A percentile compares a stretch with the other conserved stretches of the same genome.
Evolutionary conservation across 2,329 filamentous ascomycete genomes (phyloP).

Genomic region (Botrytis medusae): DNA sequence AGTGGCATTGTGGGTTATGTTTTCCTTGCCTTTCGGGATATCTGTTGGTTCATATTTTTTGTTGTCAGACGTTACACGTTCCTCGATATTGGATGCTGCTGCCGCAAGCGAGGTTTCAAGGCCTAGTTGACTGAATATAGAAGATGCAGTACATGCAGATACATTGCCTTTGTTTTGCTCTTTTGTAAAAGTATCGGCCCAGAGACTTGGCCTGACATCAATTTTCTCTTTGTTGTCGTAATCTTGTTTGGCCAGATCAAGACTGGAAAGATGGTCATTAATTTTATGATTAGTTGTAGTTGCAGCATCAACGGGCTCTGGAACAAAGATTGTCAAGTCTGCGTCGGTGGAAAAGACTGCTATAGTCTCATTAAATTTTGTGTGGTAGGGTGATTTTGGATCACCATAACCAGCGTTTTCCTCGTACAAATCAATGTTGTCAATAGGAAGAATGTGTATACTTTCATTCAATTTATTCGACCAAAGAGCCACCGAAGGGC

Average conservation of each 20-base stretch:
- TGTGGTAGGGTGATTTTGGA: background rate
- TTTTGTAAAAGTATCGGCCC: background rate
- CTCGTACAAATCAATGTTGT: conserved; percentile 1
- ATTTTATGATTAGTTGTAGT: background rate
- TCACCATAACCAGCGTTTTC: conserved; percentile 2
- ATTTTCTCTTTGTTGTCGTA: background rate
- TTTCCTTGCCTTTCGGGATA: background rate
- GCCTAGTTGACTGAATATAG: background rate
- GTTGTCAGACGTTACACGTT: background rate
- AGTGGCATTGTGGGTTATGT: background rate
- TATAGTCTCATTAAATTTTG: background rate
- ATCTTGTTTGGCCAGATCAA: background rate
- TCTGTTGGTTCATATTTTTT: background rate
- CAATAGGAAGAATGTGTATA: conserved; percentile 1
- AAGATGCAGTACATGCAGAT: background rate
- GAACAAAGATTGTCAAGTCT: background rate
- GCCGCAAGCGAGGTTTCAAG: background rate
- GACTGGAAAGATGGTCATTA: background rate
- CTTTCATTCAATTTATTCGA: background rate
- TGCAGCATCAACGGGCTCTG: background rate
- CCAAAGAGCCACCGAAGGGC: background rate
- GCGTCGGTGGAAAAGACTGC: background rate
- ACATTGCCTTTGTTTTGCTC: background rate
- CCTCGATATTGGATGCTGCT: background rate
- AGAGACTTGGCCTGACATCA: background rate